Percentiles rank a stretch among this genome's conserved stretches.
Evolutionary conservation across 2,329 filamentous ascomycete genomes (phyloP).

Genomic region (Alternaria novae-zelandiae): DNA sequence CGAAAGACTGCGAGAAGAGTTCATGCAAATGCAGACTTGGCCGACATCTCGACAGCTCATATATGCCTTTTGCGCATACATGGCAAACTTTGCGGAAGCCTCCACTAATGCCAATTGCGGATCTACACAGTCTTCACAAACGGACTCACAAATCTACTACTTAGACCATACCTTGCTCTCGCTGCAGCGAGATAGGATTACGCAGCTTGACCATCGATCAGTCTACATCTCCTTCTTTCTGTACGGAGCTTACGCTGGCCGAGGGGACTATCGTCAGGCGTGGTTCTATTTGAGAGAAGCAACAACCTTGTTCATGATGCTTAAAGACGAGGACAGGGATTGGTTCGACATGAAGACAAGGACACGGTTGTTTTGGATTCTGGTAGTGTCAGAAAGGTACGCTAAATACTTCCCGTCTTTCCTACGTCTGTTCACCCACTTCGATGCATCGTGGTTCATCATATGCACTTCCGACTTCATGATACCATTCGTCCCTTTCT

Average conservation of each 20-base stretch:
- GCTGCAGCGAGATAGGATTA: slow-evolving; percentile 23
- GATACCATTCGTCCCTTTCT: background rate
- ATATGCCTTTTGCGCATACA: slow-evolving; percentile 47
- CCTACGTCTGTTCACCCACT: background rate
- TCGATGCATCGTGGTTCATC: background rate
- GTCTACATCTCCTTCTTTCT: slow-evolving; percentile 80
- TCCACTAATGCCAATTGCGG: slow-evolving; percentile 7
- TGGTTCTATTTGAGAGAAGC: slow-evolving; percentile 83
- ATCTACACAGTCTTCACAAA: background rate
- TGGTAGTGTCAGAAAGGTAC: slow-evolving; percentile 37
- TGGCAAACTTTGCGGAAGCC: slow-evolving; percentile 33
- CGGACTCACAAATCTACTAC: slow-evolving; percentile 15
- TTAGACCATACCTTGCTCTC: slow-evolving; percentile 28
- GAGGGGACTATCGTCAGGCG: slow-evolving; percentile 76
- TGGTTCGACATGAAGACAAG: slow-evolving; percentile 21
- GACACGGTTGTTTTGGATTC: slow-evolving; percentile 31
- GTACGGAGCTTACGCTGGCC: slow-evolving; percentile 73
- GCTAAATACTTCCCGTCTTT: background rate
- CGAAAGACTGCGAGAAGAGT: slow-evolving; percentile 29
- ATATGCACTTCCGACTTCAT: background rate
- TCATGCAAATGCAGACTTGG: slow-evolving; percentile 22
- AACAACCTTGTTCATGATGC: slow-evolving; percentile 63
- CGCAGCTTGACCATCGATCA: slow-evolving; percentile 28
- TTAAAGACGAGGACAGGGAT: slow-evolving; percentile 8
- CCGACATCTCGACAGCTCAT: slow-evolving; percentile 41